phyloP scores from a whole-genome alignment of 2,329 filamentous ascomycete genomes.

The Trichoderma aggressivum region DNA sequence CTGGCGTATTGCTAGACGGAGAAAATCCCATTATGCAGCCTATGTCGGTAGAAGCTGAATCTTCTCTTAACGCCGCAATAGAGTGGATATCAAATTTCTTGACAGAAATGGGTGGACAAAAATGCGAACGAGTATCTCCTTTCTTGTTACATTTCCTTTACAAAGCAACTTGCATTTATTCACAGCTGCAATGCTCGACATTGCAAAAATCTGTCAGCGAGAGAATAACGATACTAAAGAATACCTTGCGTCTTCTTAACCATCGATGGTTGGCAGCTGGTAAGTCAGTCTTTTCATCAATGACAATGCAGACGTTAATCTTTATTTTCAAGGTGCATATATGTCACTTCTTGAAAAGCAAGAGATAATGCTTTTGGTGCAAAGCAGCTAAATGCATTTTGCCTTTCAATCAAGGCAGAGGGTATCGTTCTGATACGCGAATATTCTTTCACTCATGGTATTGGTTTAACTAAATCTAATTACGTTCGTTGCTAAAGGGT shows the following conservation, averaged over 20 bases:
- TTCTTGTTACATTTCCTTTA: not conserved
- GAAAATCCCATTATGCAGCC: not conserved
- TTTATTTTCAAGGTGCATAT: not conserved
- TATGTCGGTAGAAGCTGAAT: not conserved
- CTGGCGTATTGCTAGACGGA: not conserved
- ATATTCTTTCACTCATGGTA: not conserved
- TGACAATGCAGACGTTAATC: not conserved
- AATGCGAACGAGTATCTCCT: not conserved
- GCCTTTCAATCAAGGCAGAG: not conserved
- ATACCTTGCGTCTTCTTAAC: not conserved
- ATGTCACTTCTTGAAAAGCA: not conserved
- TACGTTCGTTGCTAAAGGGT: not conserved
- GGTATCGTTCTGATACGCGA: not conserved
- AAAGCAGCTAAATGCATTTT: not conserved
- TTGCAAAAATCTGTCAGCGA: not conserved
- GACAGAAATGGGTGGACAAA: constrained; percentile 33
- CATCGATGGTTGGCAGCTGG: not conserved
- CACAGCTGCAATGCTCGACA: not conserved
- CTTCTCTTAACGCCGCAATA: not conserved
- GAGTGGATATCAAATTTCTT: constrained; percentile 40
- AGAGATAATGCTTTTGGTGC: not conserved
- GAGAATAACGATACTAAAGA: not conserved
- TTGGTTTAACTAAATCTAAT: not conserved
- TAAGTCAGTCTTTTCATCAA: not conserved
- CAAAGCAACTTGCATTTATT: not conserved